These are phyloP conservation scores for Colletotrichum spinosum DNA, from an alignment of 2,329 filamentous ascomycete species.

Conservation along the genomic window DNA sequence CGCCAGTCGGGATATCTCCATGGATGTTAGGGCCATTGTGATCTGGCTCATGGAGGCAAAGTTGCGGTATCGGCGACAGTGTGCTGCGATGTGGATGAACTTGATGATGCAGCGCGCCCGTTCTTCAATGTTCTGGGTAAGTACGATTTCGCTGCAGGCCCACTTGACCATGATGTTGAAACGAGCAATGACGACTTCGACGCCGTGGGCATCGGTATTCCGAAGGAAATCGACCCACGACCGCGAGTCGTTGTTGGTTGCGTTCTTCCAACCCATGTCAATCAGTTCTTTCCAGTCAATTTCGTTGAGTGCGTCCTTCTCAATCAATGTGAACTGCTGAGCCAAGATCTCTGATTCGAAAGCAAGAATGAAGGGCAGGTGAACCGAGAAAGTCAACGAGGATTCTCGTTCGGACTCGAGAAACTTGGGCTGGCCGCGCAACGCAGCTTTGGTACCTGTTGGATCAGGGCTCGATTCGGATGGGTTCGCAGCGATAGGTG, in stretches of 20 bases:
- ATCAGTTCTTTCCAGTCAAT: slow-evolving; percentile 91
- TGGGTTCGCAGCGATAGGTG: slow-evolving; percentile 55
- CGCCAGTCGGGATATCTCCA: slow-evolving; percentile 75
- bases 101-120: slow-evolving; percentile 83
- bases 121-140: slow-evolving; percentile 79
- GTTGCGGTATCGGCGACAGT: slow-evolving; percentile 81
- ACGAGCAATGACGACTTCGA: slow-evolving; percentile 85
- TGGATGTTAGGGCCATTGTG: slow-evolving; percentile 79
- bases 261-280: slow-evolving; percentile 84
- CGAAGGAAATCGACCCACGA: slow-evolving; percentile 88
- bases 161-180: slow-evolving; percentile 93
- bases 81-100: slow-evolving; percentile 82
- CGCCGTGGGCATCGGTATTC: slow-evolving; percentile 77
- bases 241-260: slow-evolving; percentile 70
- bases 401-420: slow-evolving; percentile 42
- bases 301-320: slow-evolving; percentile 87
- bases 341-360: slow-evolving; percentile 84
- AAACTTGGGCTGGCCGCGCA: slow-evolving; percentile 49
- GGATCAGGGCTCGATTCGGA: slow-evolving; percentile 47
- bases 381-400: slow-evolving; percentile 60
- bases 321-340: slow-evolving; percentile 86
- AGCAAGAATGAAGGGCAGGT: slow-evolving; percentile 83
- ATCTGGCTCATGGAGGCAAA: slow-evolving; percentile 88
- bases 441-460: slow-evolving; percentile 49
- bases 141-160: slow-evolving; percentile 82